Conservation (phyloP, 2,329 filamentous ascomycete genomes). For the Zymoseptoria tritici region DNA sequence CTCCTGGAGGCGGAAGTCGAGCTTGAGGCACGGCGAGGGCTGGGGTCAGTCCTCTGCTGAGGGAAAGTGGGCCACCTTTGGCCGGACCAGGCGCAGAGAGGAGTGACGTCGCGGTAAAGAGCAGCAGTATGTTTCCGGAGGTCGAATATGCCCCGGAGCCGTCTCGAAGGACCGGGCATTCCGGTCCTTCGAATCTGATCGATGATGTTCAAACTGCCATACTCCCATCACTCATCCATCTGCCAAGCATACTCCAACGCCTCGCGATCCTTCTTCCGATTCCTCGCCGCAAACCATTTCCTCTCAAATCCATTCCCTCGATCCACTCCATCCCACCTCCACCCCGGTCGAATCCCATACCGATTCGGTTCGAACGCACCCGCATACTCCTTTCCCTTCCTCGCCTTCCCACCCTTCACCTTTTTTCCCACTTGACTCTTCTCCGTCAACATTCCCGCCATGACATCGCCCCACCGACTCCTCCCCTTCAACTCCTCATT, state of each 20-base stretch:
- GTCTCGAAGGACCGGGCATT: too few relatives aligned
- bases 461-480: slow-evolving; percentile 89
- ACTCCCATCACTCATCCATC: slow-evolving; percentile 65
- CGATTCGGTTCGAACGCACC: slow-evolving; percentile 81
- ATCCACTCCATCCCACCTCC: slow-evolving; percentile 96
- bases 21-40: too few relatives aligned
- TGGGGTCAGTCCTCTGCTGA: too few relatives aligned
- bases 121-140: too few relatives aligned
- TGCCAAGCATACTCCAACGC: slow-evolving; percentile 89
- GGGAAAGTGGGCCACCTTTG: too few relatives aligned
- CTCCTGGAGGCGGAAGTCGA: too few relatives aligned
- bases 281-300: slow-evolving; percentile 83
- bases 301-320: slow-evolving; percentile 87
- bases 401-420: slow-evolving; percentile 52
- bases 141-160: too few relatives aligned
- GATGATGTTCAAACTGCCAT: too few relatives aligned
- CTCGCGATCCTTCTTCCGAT: slow-evolving; percentile 66
- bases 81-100: too few relatives aligned
- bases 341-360: slow-evolving; percentile 86
- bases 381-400: slow-evolving; percentile 54
- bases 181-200: too few relatives aligned
- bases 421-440: slow-evolving; percentile 36
- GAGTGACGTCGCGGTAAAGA: too few relatives aligned
- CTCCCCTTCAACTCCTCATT: slow-evolving; percentile 73
- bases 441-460: slow-evolving; percentile 65